Conservation (phyloP, 306 rosid species). For the Prunus mume region DNA sequence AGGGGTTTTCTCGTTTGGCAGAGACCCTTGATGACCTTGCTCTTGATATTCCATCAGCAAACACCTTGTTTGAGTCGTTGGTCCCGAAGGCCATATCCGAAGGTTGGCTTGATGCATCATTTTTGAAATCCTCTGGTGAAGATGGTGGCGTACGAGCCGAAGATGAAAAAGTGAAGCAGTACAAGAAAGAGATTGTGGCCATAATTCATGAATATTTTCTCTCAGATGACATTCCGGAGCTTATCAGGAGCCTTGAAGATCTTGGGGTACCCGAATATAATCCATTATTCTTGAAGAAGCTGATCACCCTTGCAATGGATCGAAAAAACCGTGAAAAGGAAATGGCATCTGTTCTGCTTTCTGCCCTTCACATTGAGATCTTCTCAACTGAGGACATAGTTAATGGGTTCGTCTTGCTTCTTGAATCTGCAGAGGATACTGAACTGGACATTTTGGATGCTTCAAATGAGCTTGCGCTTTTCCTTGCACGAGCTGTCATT, state of each 20-base stretch:
- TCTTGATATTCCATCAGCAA: slow-evolving; percentile 92
- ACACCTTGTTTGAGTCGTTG: slow-evolving; percentile 54
- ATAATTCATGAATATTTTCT: slow-evolving; percentile 91
- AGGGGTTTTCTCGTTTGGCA: slow-evolving; percentile 86
- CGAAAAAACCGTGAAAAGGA: slow-evolving; percentile 96
- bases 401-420: slow-evolving; percentile 78
- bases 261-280: slow-evolving; percentile 75
- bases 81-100: slow-evolving; percentile 76
- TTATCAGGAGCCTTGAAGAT: slow-evolving; percentile 85
- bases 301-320: slow-evolving; percentile 94
- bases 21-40: slow-evolving; percentile 98
- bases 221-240: slow-evolving; percentile 96
- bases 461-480: slow-evolving; percentile 92
- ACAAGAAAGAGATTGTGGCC: slow-evolving; percentile 78
- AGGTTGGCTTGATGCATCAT: slow-evolving; percentile 95
- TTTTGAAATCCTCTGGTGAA: slow-evolving; percentile 50
- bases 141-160: slow-evolving; percentile 53
- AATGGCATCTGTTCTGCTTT: slow-evolving; percentile 95
- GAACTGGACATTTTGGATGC: slow-evolving; percentile 93
- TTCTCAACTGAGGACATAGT: slow-evolving; percentile 91
- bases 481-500: slow-evolving; percentile 91
- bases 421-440: slow-evolving; percentile 93
- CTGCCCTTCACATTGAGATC: slow-evolving; percentile 94
- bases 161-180: slow-evolving; percentile 62
- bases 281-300: slow-evolving; percentile 84